Conservation (phyloP, 441 rosid genomes). For the Cnidoscolus chayamansa region DNA sequence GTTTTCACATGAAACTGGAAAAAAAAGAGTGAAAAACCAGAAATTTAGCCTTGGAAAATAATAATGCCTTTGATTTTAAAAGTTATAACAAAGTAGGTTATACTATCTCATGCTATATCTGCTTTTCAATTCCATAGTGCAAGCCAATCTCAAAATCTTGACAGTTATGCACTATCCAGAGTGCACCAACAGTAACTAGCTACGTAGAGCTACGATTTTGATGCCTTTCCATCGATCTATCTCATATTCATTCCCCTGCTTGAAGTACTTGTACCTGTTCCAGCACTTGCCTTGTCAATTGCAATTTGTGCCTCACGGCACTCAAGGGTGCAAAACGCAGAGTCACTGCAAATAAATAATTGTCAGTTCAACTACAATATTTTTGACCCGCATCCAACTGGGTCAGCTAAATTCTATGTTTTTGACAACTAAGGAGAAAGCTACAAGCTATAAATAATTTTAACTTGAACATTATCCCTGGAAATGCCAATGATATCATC, state of each 20-base stretch:
- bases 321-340: slow-evolving; percentile 38
- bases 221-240: background rate
- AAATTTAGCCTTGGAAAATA: background rate
- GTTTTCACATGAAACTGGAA: background rate
- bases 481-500: background rate
- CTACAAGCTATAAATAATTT: background rate
- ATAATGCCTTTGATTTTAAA: background rate
- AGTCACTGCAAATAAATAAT: slow-evolving; percentile 27
- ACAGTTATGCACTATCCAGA: slow-evolving; percentile 26
- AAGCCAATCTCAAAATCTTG: slow-evolving; percentile 32
- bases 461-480: background rate
- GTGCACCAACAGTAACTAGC: slow-evolving; percentile 11
- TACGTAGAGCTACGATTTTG: background rate
- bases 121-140: slow-evolving; percentile 19
- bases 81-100: too few relatives aligned
- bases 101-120: background rate
- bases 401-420: background rate
- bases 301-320: slow-evolving; percentile 33
- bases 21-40: background rate
- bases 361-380: slow-evolving; percentile 11
- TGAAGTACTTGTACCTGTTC: slow-evolving; percentile 4
- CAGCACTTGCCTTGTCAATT: slow-evolving; percentile 25
- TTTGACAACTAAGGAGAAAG: background rate
- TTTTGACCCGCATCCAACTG: background rate
- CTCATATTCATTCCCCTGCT: slow-evolving; percentile 11